phyloP scores from a whole-genome alignment of 306 rosid species.

The Canavalia gladiata region DNA sequence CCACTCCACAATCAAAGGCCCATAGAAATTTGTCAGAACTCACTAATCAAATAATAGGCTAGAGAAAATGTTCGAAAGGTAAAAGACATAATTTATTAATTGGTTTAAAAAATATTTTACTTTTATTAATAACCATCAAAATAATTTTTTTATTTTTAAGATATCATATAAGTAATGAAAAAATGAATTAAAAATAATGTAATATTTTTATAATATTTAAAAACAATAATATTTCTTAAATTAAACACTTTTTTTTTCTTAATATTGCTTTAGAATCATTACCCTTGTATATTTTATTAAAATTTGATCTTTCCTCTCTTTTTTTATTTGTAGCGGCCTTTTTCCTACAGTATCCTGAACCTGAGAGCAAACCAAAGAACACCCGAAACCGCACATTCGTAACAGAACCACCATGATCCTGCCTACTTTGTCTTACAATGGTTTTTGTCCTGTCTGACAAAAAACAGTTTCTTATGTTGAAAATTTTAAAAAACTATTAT shows the following conservation, averaged over 20 bases:
- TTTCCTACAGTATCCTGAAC: neutral
- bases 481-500: constrained; percentile 17
- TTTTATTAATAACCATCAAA: no score
- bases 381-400: constrained; percentile 41
- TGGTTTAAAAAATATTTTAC: constrained; percentile 1
- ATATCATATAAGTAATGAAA: neutral
- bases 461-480: neutral
- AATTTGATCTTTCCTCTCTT: neutral
- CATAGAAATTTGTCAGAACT: constrained; percentile 44
- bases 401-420: constrained; percentile 40
- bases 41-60: constrained; percentile 28
- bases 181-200: neutral
- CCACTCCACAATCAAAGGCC: constrained; percentile 54
- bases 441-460: constrained; percentile 11
- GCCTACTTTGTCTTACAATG: constrained; percentile 35
- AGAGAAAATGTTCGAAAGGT: neutral
- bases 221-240: neutral
- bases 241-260: neutral
- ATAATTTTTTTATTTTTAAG: neutral
- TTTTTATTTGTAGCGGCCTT: neutral
- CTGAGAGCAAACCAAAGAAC: constrained; percentile 16
- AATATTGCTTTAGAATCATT: neutral
- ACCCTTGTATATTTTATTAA: neutral
- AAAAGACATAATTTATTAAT: neutral
- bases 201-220: neutral